Percentiles rank a stretch among this genome's conserved stretches.
These are phyloP conservation scores for Lagerstroemia speciosa DNA, from an alignment of 345 rosid genomes.

Conservation along the genomic window DNA sequence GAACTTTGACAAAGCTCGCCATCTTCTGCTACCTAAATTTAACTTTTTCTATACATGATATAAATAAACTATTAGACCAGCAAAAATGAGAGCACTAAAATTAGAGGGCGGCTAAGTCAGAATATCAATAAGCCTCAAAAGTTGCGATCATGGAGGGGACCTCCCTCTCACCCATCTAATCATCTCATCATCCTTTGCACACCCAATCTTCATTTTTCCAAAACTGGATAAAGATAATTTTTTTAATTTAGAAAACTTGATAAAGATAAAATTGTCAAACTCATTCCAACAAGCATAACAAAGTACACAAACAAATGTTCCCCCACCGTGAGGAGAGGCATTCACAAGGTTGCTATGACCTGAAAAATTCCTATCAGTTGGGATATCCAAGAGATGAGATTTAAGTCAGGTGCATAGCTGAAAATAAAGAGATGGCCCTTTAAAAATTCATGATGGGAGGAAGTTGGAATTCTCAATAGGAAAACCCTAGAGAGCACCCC, in stretches of 20 bases:
- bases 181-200: neutral
- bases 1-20: neutral
- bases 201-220: neutral
- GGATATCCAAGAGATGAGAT: neutral
- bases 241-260: too few species aligned
- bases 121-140: neutral
- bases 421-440: neutral
- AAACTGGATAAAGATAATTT: too few species aligned
- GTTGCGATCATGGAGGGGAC: neutral
- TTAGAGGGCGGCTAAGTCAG: neutral
- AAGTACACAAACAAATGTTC: neutral
- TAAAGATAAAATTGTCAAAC: too few species aligned
- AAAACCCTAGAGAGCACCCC: neutral
- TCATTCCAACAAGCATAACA: neutral
- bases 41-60: neutral
- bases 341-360: neutral
- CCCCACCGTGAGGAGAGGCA: neutral
- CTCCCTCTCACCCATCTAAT: neutral
- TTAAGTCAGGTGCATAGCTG: neutral
- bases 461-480: neutral
- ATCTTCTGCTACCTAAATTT: neutral
- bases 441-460: neutral
- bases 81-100: neutral
- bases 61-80: neutral
- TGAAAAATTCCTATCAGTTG: neutral